Percentiles rank a stretch among this genome's conserved stretches.
These are phyloP conservation scores for Cercospora sp. DNA, from an alignment of 2,329 filamentous ascomycete species.

Conservation along the genomic window DNA sequence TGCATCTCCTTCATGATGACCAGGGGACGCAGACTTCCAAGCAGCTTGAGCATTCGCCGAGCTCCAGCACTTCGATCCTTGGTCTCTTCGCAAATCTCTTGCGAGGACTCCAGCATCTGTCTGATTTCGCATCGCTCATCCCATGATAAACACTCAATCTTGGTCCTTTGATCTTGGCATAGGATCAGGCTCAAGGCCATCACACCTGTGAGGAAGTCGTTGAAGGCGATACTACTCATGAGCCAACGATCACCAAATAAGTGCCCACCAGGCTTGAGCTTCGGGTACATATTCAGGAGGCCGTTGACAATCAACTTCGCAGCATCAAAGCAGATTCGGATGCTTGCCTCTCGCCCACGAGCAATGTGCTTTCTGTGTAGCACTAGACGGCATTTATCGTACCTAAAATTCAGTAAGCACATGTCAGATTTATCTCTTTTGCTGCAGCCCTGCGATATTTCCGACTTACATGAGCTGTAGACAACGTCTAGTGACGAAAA, in stretches of 20 bases:
- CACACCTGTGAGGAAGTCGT: slow-evolving; percentile 48
- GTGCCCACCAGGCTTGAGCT: slow-evolving; percentile 45
- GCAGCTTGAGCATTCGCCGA: slow-evolving; percentile 10
- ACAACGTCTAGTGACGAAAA: slow-evolving; percentile 47
- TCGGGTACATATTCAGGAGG: slow-evolving; percentile 50
- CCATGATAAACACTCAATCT: neutral
- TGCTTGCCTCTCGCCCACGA: slow-evolving; percentile 9
- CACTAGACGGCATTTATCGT: slow-evolving; percentile 29
- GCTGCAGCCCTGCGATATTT: neutral
- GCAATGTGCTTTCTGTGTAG: slow-evolving; percentile 22
- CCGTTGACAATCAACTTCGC: slow-evolving; percentile 34
- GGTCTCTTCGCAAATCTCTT: slow-evolving; percentile 13
- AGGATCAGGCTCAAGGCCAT: slow-evolving; percentile 49
- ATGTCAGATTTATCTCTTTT: neutral
- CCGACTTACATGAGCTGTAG: slow-evolving; percentile 16
- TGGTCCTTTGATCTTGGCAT: slow-evolving; percentile 13
- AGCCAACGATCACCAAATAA: slow-evolving; percentile 46
- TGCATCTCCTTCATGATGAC: neutral
- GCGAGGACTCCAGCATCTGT: slow-evolving; percentile 1
- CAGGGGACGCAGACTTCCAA: neutral
- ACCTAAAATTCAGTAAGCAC: neutral
- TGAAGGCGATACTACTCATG: slow-evolving; percentile 43
- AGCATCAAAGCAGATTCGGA: slow-evolving; percentile 28
- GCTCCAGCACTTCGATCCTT: slow-evolving; percentile 13
- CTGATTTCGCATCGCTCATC: slow-evolving; percentile 5